phyloP scores from a whole-genome alignment of 108 stramenopile species.

The Discostella stelligeroides region DNA sequence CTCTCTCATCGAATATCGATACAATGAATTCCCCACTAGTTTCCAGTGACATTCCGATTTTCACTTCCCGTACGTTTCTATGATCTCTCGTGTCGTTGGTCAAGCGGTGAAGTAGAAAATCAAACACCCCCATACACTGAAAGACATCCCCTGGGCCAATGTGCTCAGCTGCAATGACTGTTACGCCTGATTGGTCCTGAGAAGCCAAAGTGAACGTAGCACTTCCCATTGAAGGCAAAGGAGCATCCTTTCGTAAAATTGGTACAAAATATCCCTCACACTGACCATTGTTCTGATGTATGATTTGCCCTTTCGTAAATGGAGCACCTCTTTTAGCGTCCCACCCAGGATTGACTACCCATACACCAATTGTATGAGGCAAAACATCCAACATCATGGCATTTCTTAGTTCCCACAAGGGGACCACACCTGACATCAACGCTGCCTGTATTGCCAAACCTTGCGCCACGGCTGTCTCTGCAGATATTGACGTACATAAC shows the following conservation, averaged over 20 bases:
- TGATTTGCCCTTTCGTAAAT: constrained; percentile 38
- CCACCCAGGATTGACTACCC: constrained; percentile 22
- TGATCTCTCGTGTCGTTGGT: constrained; percentile 29
- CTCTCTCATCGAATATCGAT: constrained; percentile 73
- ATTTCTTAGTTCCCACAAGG: constrained; percentile 65
- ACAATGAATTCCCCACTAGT: constrained; percentile 69
- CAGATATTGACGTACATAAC: constrained; percentile 68
- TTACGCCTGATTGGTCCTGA: constrained; percentile 67
- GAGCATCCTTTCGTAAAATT: constrained; percentile 60
- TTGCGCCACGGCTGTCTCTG: constrained; percentile 81
- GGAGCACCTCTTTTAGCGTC: constrained; percentile 11
- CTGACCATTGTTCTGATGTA: constrained; percentile 4
- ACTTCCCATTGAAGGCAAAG: constrained; percentile 67
- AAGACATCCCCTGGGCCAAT: constrained; percentile 50
- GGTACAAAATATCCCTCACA: constrained; percentile 50
- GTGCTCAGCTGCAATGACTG: constrained; percentile 71
- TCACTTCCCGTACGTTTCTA: constrained; percentile 44
- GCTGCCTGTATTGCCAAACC: constrained; percentile 85
- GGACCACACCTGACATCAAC: constrained; percentile 60
- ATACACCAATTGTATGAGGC: constrained; percentile 83
- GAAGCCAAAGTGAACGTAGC: constrained; percentile 67
- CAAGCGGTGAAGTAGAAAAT: constrained; percentile 71
- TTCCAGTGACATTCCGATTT: constrained; percentile 75
- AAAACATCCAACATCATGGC: constrained; percentile 85
- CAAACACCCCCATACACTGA: constrained; percentile 66